Evolutionary conservation across 208 protist species (phyloP).

Genomic region (Balamuthia mandrillaris): DNA sequence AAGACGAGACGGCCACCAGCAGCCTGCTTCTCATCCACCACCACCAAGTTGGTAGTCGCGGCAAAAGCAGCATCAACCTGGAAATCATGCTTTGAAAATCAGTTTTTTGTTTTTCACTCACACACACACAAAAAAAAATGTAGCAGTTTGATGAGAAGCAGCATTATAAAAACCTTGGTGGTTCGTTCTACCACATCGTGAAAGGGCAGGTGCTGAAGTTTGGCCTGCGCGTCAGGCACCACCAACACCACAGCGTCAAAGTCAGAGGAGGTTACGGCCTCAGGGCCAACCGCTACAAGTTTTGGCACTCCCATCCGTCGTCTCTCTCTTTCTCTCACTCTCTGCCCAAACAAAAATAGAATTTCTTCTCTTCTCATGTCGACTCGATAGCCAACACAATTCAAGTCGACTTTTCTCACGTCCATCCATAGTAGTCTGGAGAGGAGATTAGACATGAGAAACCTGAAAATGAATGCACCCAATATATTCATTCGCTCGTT

Average conservation of each 20-base stretch:
- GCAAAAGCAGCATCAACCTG: not conserved
- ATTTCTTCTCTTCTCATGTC: no score
- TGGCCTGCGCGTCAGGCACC: not conserved
- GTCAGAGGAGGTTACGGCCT: not conserved
- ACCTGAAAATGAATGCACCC: no score
- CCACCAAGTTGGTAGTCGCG: no score
- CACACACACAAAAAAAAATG: not conserved
- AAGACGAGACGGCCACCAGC: slow-evolving; percentile 19
- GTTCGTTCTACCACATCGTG: not conserved
- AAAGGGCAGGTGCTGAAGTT: not conserved
- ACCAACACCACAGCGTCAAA: slow-evolving; percentile 2
- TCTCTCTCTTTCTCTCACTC: no score
- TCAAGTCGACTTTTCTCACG: no score
- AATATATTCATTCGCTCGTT: no score
- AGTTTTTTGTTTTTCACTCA: not conserved
- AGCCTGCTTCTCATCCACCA: not conserved
- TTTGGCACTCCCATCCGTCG: no score
- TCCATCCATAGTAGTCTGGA: no score
- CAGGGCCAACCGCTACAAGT: not conserved
- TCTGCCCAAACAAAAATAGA: no score
- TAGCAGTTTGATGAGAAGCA: not conserved
- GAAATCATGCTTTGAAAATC: not conserved
- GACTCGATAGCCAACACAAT: no score
- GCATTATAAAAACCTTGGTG: not conserved
- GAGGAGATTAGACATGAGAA: no score